Conservation (phyloP, 2,329 filamentous ascomycete species). For the Ophiognomonia clavigignenti-juglandacearum region DNA sequence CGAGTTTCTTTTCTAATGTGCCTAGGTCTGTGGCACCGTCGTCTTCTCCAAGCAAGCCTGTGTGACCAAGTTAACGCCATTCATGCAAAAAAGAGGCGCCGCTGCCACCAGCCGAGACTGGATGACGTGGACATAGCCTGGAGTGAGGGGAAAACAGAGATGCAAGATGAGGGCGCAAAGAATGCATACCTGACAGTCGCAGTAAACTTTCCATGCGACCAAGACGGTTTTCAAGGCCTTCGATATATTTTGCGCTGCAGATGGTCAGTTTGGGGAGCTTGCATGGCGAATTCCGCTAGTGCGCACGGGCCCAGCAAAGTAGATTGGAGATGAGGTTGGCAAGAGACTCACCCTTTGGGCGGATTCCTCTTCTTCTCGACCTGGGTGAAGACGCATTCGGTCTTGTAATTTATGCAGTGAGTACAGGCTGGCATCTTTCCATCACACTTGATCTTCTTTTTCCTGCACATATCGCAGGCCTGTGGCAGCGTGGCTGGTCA, state of each 20-base stretch:
- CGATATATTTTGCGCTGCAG: conserved; percentile 88
- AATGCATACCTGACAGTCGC: conserved; percentile 64
- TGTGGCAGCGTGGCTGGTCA: conserved; percentile 28
- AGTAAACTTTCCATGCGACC: conserved; percentile 94
- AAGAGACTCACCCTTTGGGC: conserved; percentile 76
- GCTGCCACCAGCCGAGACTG: neutral
- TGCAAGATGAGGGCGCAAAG: neutral
- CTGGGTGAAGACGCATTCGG: conserved; percentile 93
- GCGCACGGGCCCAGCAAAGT: no score
- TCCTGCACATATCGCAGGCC: conserved; percentile 95
- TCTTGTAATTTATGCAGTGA: conserved; percentile 97
- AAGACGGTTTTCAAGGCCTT: conserved; percentile 89
- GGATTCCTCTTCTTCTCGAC: conserved; percentile 98
- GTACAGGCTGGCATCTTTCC: conserved; percentile 92
- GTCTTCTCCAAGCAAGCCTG: conserved; percentile 75
- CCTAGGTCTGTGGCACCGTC: conserved; percentile 85
- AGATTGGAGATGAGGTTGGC: neutral
- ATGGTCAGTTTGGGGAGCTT: conserved; percentile 5
- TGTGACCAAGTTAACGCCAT: conserved; percentile 5
- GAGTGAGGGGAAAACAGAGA: neutral
- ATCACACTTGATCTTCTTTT: conserved; percentile 97
- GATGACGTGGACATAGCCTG: neutral
- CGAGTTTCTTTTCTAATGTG: conserved; percentile 73
- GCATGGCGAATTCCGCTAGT: no score
- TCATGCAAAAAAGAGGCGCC: conserved; percentile 24